phyloP scores from a whole-genome alignment of 2,329 filamentous ascomycete genomes.

The Sclerotinia nivalis region DNA sequence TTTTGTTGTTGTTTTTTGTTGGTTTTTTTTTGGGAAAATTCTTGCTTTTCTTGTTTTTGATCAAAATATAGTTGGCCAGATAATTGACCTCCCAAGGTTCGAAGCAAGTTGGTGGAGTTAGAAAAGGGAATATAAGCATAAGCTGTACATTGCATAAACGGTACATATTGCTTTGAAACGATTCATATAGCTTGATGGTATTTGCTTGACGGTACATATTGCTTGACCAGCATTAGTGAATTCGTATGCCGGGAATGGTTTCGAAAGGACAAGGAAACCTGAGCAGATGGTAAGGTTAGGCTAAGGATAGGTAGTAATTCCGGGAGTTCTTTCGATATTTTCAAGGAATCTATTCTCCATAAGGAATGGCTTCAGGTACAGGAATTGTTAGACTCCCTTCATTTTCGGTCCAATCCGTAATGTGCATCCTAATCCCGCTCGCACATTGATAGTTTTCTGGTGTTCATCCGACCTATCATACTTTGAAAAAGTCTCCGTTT shows the following conservation, averaged over 20 bases:
- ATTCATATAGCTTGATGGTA: slow-evolving; percentile 1
- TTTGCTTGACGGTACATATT: slow-evolving; percentile 8
- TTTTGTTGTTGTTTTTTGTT: not conserved
- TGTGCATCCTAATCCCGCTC: slow-evolving; percentile 2
- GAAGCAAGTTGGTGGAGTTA: not conserved
- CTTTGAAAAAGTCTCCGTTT: slow-evolving; percentile 3
- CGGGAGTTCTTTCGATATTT: slow-evolving; percentile 6
- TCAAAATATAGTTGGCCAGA: not conserved
- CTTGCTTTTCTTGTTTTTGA: not conserved
- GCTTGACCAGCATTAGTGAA: slow-evolving; percentile 4
- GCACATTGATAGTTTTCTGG: not conserved
- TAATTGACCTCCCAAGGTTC: not conserved
- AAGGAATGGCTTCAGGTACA: slow-evolving; percentile 23
- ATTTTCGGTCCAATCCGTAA: slow-evolving; percentile 15
- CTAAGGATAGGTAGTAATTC: slow-evolving; percentile 13
- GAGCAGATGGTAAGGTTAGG: slow-evolving; percentile 5
- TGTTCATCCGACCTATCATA: slow-evolving; percentile 22
- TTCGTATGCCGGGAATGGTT: slow-evolving; percentile 10
- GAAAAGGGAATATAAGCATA: slow-evolving; percentile 3
- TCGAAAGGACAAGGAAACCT: not conserved
- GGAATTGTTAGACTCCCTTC: slow-evolving; percentile 5
- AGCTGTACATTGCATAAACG: slow-evolving; percentile 18
- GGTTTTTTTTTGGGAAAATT: not conserved
- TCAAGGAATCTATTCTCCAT: slow-evolving; percentile 6
- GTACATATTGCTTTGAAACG: slow-evolving; percentile 13